Evolutionary conservation across 768 basidiomycete species (phyloP), one percentile per base, ranked within the genome.

Genomic region (Chiua virens): DNA sequence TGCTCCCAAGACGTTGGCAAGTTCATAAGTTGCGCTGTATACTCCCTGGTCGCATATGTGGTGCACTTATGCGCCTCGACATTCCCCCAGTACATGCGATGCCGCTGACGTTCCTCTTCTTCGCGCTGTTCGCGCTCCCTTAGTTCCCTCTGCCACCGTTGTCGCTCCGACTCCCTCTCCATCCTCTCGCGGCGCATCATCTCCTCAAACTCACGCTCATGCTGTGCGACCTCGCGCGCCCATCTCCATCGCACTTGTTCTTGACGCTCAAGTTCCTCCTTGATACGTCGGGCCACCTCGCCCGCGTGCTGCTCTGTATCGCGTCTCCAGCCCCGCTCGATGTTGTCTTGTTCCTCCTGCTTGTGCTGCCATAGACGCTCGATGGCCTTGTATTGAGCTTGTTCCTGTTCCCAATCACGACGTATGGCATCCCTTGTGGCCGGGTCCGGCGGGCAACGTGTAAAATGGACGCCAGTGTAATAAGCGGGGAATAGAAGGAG

Each of bases 1-100:
- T 55, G 56, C 8, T 35, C 36, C 49, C 63, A 62, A 17, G 45
- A 40, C 1, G 9, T 25, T 5, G 68, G 70, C n/a, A 71, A 40
- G 36, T 70, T 70, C 43, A 56, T 57, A n/a, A n/a, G n/a, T n/a
- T n/a, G n/a, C n/a, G n/a, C n/a, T n/a, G n/a, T n/a, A n/a, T n/a
- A n/a, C n/a, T n/a, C n/a, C n/a, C n/a, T n/a, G n/a, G n/a, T n/a
- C n/a, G n/a, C n/a, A n/a, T n/a, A n/a, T n/a, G n/a, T n/a, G n/a
- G n/a, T n/a, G n/a, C n/a, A n/a, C n/a, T n/a, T n/a, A n/a, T n/a
- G n/a, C n/a, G n/a, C n/a, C n/a, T n/a, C n/a, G n/a, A n/a, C n/a
- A n/a, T n/a, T n/a, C n/a, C n/a, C n/a, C n/a, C n/a, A n/a, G n/a
- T n/a, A n/a, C n/a, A n/a, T n/a, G n/a, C n/a, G n/a, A n/a, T n/a